Percentiles rank a stretch among this genome's conserved stretches.
Conservation (phyloP, 768 basidiomycete genomes). For the Boletus huronensis region DNA sequence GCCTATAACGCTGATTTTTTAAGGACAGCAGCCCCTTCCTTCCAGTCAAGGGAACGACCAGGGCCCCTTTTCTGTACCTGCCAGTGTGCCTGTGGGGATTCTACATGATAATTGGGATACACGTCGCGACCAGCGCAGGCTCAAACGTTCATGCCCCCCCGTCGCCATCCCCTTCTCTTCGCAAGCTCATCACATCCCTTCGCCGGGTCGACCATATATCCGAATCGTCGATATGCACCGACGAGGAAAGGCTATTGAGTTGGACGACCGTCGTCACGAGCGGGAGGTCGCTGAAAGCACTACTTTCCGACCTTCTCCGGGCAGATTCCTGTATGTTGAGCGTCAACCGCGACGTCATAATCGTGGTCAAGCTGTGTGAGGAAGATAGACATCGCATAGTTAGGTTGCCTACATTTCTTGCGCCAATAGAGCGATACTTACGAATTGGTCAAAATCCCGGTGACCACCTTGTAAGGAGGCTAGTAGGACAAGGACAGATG, state of each 20-base stretch:
- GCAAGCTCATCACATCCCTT: background rate
- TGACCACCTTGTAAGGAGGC: background rate
- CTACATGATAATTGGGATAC: no score
- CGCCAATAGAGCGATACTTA: background rate
- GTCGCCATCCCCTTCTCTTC: background rate
- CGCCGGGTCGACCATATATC: background rate
- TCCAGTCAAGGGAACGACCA: no score
- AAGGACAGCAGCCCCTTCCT: no score
- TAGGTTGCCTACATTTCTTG: background rate
- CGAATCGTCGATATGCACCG: background rate
- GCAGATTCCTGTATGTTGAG: conserved; percentile 12
- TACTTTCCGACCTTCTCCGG: background rate
- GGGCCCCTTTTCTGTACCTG: no score
- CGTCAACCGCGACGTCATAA: conserved; percentile 16
- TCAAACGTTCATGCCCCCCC: no score
- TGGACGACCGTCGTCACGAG: conserved; percentile 1
- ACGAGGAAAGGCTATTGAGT: background rate
- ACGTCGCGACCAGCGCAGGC: no score
- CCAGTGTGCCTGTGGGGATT: no score
- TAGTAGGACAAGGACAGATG: background rate
- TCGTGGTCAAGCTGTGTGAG: conserved; percentile 7
- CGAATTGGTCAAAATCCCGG: background rate
- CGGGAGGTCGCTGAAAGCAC: background rate
- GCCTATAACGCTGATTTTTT: no score
- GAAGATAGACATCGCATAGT: background rate